Percentiles rank a stretch among this genome's conserved stretches.
Evolutionary conservation across 2,329 filamentous ascomycete species (phyloP).

Genomic region (Arthrobotrys pseudoclavata): DNA sequence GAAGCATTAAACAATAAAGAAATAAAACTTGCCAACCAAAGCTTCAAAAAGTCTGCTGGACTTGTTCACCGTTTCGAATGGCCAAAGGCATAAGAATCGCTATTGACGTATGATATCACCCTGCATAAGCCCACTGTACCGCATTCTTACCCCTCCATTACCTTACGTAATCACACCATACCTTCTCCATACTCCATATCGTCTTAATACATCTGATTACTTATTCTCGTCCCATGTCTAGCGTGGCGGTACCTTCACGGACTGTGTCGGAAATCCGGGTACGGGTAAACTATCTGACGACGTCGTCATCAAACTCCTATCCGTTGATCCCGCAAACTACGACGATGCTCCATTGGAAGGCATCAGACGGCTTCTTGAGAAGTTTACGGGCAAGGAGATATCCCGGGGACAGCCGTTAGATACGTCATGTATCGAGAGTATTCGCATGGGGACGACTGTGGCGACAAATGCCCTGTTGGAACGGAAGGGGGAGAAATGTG

Average conservation of each 20-base stretch:
- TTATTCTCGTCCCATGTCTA: constrained; percentile 63
- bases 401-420: constrained; percentile 84
- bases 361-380: constrained; percentile 85
- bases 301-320: constrained; percentile 87
- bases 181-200: constrained; percentile 1
- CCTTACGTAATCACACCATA: constrained; percentile 33
- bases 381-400: constrained; percentile 80
- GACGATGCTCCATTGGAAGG: constrained; percentile 90
- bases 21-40: constrained; percentile 20
- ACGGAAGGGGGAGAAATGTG: constrained; percentile 89
- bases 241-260: constrained; percentile 91
- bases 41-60: constrained; percentile 26
- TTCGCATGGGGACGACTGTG: constrained; percentile 95
- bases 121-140: constrained; percentile 17
- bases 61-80: constrained; percentile 57
- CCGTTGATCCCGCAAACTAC: constrained; percentile 91
- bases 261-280: constrained; percentile 86
- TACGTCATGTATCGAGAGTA: constrained; percentile 84
- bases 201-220: constrained; percentile 35
- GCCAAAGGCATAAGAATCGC: constrained; percentile 64
- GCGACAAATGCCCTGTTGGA: constrained; percentile 93
- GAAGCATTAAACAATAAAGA: constrained; percentile 1
- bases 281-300: constrained; percentile 78
- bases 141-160: neutral
- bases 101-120: constrained; percentile 62